These are phyloP conservation scores for Chalciporus pseudorubinellus DNA, from an alignment of 768 basidiomycete species.

Conservation along the genomic window DNA sequence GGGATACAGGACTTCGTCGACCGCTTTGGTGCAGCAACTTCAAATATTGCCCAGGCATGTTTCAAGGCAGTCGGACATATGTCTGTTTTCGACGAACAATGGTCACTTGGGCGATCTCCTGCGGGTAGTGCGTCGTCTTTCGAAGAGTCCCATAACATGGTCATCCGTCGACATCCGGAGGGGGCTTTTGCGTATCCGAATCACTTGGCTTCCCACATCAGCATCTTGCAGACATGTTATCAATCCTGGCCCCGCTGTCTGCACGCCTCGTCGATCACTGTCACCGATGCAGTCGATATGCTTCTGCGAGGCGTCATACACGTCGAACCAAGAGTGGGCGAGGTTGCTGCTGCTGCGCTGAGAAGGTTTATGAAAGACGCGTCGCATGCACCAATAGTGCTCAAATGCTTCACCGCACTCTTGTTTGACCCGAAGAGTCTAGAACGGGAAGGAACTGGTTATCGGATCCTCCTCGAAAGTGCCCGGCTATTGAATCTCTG, in stretches of 20 bases:
- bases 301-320: conserved; percentile 82
- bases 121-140: conserved; percentile 43
- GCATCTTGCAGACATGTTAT: conserved; percentile 71
- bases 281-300: conserved; percentile 70
- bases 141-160: conserved; percentile 67
- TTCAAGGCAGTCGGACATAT: conserved; percentile 67
- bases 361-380: conserved; percentile 70
- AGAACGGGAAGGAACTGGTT: conserved; percentile 58
- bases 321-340: conserved; percentile 71
- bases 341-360: conserved; percentile 66
- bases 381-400: conserved; percentile 50
- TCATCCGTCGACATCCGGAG: conserved; percentile 68
- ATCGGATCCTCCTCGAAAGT: conserved; percentile 65
- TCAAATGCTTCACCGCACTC: conserved; percentile 65
- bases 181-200: conserved; percentile 65
- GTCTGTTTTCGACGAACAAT: conserved; percentile 85
- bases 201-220: conserved; percentile 58
- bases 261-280: conserved; percentile 47
- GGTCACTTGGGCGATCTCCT: conserved; percentile 56
- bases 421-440: conserved; percentile 70
- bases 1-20: conserved; percentile 74
- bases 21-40: conserved; percentile 55
- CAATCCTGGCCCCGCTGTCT: conserved; percentile 84
- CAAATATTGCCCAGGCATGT: conserved; percentile 55
- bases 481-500: conserved; percentile 68